Evolutionary conservation across 2,329 filamentous ascomycete genomes (phyloP).

Genomic region (Microdochium trichocladiopsis): DNA sequence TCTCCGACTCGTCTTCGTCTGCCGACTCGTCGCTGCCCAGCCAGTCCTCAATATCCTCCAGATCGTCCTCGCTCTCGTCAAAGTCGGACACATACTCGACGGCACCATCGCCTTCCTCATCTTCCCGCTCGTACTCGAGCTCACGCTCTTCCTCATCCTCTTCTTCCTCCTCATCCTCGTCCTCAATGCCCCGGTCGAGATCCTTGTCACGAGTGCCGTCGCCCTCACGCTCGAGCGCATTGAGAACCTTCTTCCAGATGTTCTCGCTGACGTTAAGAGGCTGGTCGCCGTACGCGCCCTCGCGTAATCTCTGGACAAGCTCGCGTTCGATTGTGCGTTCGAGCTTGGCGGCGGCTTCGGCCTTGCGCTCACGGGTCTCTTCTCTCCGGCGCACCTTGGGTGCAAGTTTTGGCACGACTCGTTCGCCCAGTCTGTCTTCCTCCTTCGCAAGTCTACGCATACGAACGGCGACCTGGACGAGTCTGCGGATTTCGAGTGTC

Average conservation of each 20-base stretch:
- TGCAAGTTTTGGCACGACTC: constrained; percentile 78
- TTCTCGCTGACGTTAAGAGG: constrained; percentile 91
- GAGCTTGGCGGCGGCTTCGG: constrained; percentile 80
- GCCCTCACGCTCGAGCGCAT: constrained; percentile 80
- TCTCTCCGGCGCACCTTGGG: constrained; percentile 81
- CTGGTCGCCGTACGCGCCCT: constrained; percentile 89
- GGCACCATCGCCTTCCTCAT: constrained; percentile 68
- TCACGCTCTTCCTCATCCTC: constrained; percentile 59
- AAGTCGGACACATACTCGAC: constrained; percentile 93
- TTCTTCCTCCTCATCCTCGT: constrained; percentile 64
- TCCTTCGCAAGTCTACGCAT: constrained; percentile 78
- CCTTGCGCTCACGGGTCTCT: constrained; percentile 68
- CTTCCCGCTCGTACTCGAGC: constrained; percentile 52
- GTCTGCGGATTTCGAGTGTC: not conserved
- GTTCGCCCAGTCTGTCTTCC: constrained; percentile 84
- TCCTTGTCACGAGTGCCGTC: constrained; percentile 80
- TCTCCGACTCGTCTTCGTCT: constrained; percentile 51
- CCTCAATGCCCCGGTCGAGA: constrained; percentile 77
- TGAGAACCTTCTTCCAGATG: constrained; percentile 96
- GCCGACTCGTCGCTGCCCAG: constrained; percentile 64
- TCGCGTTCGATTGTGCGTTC: constrained; percentile 94
- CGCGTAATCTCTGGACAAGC: constrained; percentile 81
- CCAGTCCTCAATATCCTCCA: constrained; percentile 87
- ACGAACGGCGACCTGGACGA: constrained; percentile 85
- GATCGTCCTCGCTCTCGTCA: constrained; percentile 74